phyloP scores from a whole-genome alignment of 78 protist species.

The Acrasis kona region DNA sequence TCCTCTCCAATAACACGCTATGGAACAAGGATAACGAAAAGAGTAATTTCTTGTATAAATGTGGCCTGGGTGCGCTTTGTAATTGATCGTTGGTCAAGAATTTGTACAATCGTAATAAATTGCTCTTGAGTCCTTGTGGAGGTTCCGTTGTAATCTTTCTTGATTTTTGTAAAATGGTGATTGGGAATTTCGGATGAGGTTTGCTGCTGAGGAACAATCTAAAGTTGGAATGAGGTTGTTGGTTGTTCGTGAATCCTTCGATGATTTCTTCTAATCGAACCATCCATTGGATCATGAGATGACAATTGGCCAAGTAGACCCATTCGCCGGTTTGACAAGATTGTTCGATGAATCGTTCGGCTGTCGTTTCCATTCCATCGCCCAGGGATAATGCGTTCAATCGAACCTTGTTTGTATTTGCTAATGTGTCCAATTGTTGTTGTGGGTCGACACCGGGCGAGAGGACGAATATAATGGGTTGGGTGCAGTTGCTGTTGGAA shows the following conservation, averaged over 20 bases:
- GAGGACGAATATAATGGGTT: constrained; percentile 76
- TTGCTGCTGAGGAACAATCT: constrained; percentile 73
- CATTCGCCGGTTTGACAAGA: constrained; percentile 50
- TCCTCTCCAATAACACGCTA: constrained; percentile 68
- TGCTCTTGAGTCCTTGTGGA: constrained; percentile 69
- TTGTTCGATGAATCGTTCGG: constrained; percentile 31
- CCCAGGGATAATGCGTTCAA: constrained; percentile 64
- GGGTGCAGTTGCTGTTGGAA: constrained; percentile 8
- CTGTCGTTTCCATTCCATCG: constrained; percentile 66
- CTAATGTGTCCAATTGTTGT: constrained; percentile 31
- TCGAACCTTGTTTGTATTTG: constrained; percentile 13
- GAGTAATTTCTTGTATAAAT: constrained; percentile 49
- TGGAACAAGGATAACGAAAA: constrained; percentile 70
- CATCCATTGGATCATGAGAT: constrained; percentile 55
- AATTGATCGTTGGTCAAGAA: constrained; percentile 25
- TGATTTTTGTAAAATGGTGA: constrained; percentile 65
- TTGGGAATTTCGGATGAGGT: constrained; percentile 83
- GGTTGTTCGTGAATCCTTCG: constrained; percentile 9
- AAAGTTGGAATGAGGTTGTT: constrained; percentile 52
- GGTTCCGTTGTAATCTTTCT: constrained; percentile 90
- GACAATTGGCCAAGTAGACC: constrained; percentile 87
- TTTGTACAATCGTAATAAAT: constrained; percentile 52
- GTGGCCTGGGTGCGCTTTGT: neutral
- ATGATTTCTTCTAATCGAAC: constrained; percentile 52
- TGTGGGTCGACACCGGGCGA: constrained; percentile 80